phyloP scores from a whole-genome alignment of 345 rosid genomes.

The Euclidium syriacum region DNA sequence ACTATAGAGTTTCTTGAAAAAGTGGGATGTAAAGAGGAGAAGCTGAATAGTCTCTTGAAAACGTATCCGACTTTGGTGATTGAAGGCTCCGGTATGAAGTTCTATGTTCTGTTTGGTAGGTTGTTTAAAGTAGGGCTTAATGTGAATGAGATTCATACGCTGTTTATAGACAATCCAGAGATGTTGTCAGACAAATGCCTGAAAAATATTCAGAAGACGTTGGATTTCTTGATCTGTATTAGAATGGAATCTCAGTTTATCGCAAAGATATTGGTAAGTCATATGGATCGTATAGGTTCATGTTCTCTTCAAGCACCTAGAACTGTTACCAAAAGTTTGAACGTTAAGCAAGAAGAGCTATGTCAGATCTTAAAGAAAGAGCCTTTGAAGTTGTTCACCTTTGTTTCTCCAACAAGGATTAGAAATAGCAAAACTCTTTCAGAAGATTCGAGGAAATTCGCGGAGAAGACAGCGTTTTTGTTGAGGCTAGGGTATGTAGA shows the following conservation, averaged over 20 bases:
- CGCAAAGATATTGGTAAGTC: slow-evolving; percentile 31
- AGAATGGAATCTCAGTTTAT: slow-evolving; percentile 50
- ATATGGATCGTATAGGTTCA: slow-evolving; percentile 43
- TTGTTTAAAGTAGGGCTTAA: slow-evolving; percentile 57
- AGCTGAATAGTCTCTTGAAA: slow-evolving; percentile 38
- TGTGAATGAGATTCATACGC: slow-evolving; percentile 36
- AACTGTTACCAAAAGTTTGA: slow-evolving; percentile 42
- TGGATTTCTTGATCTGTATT: slow-evolving; percentile 49
- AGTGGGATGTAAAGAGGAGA: slow-evolving; percentile 51
- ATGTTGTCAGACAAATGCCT: slow-evolving; percentile 43
- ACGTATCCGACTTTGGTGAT: slow-evolving; percentile 49
- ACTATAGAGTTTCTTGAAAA: slow-evolving; percentile 58
- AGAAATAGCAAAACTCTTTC: slow-evolving; percentile 26
- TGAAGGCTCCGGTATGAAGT: slow-evolving; percentile 60
- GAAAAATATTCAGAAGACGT: slow-evolving; percentile 41
- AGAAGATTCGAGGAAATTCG: slow-evolving; percentile 28
- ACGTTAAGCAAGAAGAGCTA: slow-evolving; percentile 38
- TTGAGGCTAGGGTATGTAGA: slow-evolving; percentile 62
- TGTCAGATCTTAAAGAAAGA: slow-evolving; percentile 49
- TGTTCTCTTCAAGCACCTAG: slow-evolving; percentile 50
- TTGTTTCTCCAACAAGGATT: slow-evolving; percentile 40
- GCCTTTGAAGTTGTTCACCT: slow-evolving; percentile 51
- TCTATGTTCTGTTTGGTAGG: slow-evolving; percentile 52
- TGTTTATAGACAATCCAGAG: slow-evolving; percentile 50
- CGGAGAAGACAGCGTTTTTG: slow-evolving; percentile 61